Base-by-base conservation (phyloP, 2,329 filamentous ascomycete species). In the Fusarium sterilihyphosum region DNA sequence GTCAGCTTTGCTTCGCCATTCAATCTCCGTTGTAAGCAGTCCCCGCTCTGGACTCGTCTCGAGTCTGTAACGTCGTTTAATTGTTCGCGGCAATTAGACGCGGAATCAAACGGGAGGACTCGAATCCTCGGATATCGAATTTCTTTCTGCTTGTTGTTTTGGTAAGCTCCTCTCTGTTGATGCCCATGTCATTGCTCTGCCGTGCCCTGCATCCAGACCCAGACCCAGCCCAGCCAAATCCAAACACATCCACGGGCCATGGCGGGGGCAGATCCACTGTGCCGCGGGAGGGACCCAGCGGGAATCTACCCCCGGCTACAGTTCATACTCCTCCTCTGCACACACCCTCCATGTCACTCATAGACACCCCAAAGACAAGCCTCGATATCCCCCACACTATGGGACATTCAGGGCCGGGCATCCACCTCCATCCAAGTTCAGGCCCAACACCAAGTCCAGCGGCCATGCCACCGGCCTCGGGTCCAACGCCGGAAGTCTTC, bases 401-500 rank as follows among this genome's bases (percentile, higher is more conserved):
- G n/a, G 64, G 65, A 38, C 40, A 50, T 73, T 38, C 59, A 74
- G 66, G 46, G 58, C 75, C 77, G 70, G 72, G 58, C 67, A 68
- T 70, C 56, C 69, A 73, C 65, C 31, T 63, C 62, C 61, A 67
- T 67, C 63, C 62, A 38, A 67, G 38, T 37, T n/a, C 40, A 46
- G 37, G 58, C 14, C 65, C 66, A 49, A 49, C 26, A 9, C 47
- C 38, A 59, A 49, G 29, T 17, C 50, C 37, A 41, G 67, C 24
- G 56, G 54, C 64, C 52, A 61, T 68, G 65, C 49, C 57, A 70
- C 66, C 70, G 73, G 66, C 75, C 70, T 76, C 77, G 73, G 77
- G 58, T 73, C 73, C 65, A 72, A 61, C 40, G 61, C 71, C 77
- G 76, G 77, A 75, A 70, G 70, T 75, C 74, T 78, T 78, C 77